Conservation (phyloP, 2,329 filamentous ascomycete species). For the Phaeophleospora eucalypticola region DNA sequence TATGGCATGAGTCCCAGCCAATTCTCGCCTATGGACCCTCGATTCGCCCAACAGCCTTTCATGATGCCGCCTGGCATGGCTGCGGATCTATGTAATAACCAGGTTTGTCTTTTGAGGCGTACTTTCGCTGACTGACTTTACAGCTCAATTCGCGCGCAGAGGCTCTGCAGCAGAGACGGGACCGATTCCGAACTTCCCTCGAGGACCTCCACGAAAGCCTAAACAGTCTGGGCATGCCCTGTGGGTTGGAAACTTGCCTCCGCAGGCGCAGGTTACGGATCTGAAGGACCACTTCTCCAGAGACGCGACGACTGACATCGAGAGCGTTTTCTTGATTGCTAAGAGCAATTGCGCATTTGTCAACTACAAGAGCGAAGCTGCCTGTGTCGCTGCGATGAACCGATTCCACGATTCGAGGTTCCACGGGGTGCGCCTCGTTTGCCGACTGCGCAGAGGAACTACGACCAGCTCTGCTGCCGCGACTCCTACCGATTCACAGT, state of each 20-base stretch:
- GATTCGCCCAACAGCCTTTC: conserved; percentile 18
- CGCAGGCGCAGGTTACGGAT: conserved; percentile 72
- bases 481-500: conserved; percentile 8
- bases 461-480: conserved; percentile 13
- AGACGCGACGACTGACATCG: conserved; percentile 68
- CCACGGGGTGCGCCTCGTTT: conserved; percentile 78
- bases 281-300: conserved; percentile 89
- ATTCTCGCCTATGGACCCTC: conserved; percentile 23
- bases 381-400: conserved; percentile 71
- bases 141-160: conserved; percentile 22
- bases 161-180: conserved; percentile 22
- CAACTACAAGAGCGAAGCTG: conserved; percentile 79
- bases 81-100: conserved; percentile 14
- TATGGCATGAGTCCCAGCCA: conserved; percentile 21
- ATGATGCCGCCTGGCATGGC: conserved; percentile 17
- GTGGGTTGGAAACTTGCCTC: conserved; percentile 92
- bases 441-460: conserved; percentile 61
- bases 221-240: conserved; percentile 77
- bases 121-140: conserved; percentile 3
- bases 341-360: conserved; percentile 98
- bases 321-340: conserved; percentile 89
- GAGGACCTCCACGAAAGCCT: conserved; percentile 63
- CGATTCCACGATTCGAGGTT: conserved; percentile 90
- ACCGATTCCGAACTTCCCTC: conserved; percentile 39
- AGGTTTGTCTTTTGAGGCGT: not conserved